Base-by-base conservation (phyloP, 257 asterid genomes). In the Petunia axillaris region DNA sequence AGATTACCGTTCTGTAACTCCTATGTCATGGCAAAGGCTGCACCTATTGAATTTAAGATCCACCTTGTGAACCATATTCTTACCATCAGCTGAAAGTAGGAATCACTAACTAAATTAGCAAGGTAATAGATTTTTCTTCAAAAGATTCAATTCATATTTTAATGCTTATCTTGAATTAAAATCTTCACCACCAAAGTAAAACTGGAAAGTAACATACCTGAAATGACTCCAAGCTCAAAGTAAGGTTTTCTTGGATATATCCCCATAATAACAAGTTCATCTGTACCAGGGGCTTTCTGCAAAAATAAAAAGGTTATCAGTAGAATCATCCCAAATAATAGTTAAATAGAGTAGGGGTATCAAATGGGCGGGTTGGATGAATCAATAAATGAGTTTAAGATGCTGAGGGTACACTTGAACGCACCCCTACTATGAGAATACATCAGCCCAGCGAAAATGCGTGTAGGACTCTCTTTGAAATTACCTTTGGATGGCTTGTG, bases 401-500 rank as follows among this genome's bases (percentile, higher is more conserved):
- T 58, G 14, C 14, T 55, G 15, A 55, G 14, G 60, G 6, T 55
- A 55, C 60, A 55, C 9, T 55, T 10, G 14, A 55, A 8, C 15
- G 3, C 15, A n/a, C 60, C 15, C 60, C 1, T 8, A n/a, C 14
- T 10, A 55, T 2, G 14, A 55, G 2, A 55, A n/a, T 8, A 55
- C 15, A 55, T 2, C 60, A 3, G 15, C 15, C 15, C 14, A 55
- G 15, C 14, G 16, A 58, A 57, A 7, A 1, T 11, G 16, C 13
- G 16, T 3, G 64, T 58, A 36, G n/a, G 36, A 36, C 35, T 13
- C 0, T 0, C 16, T 59, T 59, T 16, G 64, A 59, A 62, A 35
- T 1, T 79, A 91, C 97, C 94, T 89, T 89, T 36, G 95, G 97
- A 76, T 92, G 97, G 82, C 91, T 85, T 40, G 91, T 88, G 78